Percentiles rank a stretch among this genome's conserved stretches.
phyloP scores from a whole-genome alignment of 2,329 filamentous ascomycete genomes.

The Sclerotinia trifoliorum region DNA sequence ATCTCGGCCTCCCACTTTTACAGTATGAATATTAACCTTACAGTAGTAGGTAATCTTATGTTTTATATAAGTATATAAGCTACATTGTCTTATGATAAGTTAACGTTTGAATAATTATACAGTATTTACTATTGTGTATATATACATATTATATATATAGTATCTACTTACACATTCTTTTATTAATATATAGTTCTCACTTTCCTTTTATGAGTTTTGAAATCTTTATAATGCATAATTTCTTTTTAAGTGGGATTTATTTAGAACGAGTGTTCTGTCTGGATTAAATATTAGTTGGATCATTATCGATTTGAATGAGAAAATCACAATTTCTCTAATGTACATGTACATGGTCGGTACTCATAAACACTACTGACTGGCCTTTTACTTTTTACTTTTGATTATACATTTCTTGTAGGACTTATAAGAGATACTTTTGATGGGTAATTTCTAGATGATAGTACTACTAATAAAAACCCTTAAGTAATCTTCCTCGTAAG shows the following conservation, averaged over 20 bases:
- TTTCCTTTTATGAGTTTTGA: background rate
- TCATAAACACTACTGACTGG: background rate
- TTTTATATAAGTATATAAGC: too few species aligned
- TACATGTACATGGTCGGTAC: too few species aligned
- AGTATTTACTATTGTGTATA: too few species aligned
- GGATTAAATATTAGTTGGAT: background rate
- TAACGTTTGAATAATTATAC: too few species aligned
- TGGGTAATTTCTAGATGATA: background rate
- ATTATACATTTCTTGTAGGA: background rate
- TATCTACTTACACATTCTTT: background rate
- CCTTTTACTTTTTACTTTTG: too few species aligned
- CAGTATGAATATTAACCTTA: too few species aligned
- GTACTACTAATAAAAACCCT: background rate
- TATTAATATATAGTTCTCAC: background rate
- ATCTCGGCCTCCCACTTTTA: too few species aligned
- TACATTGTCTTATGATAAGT: too few species aligned
- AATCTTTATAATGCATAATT: accelerated
- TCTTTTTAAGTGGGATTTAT: background rate
- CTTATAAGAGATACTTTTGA: background rate
- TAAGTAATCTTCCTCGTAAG: background rate
- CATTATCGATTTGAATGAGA: background rate
- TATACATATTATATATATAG: too few species aligned
- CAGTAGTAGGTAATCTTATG: too few species aligned
- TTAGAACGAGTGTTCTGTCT: background rate
- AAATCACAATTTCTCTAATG: background rate